Evolutionary conservation across 768 basidiomycete genomes (phyloP), one percentile per base, ranked within the genome.

Genomic region (Heimioporus sp.): DNA sequence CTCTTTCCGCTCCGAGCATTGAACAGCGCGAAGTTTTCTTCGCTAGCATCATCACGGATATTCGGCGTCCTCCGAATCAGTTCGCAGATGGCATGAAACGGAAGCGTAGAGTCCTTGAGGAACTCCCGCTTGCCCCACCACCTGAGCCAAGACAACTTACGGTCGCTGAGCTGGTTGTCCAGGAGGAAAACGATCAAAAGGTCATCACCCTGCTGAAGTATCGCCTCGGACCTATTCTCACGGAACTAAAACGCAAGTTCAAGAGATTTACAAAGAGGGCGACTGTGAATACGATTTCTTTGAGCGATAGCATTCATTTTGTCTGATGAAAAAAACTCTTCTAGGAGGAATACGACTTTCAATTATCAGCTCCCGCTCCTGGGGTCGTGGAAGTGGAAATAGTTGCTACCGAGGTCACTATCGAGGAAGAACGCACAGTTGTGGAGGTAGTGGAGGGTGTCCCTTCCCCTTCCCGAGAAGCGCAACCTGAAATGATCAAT

Each of bases 51-150:
- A 58, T 98, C 19, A 73, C 77, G 4, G 86, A 92, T 59, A 72
- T 94, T 36, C 71, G 74, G 19, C 75, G 87, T 10, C 87, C 88
- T 0, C 97, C 97, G 2, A 90, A 83, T 61, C 80, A 87, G 51
- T 98, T 95, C 68, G 87, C 90, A 0, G 97, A 96, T 64, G 94
- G 91, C 7, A 72, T 94, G 57, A 85, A 89, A 61, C 79, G 94
- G 51, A 82, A 80, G 67, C 90, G 86, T 68, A 83, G 96, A 31
- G 73, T 95, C 0, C 76, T 98, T 11, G 96, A 98, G 67, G 82
- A 81, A 51, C 73, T 99, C 13, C 90, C 90, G 0, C 74, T 93
- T 37, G 97, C 97, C 0, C 93, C 96, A 13, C 94, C 97, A 0
- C 68, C 93, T 34, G 89, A 94, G 51, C 94, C 96, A 0, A 76